These are phyloP conservation scores for Ustilago cynodontis DNA, from an alignment of 1,284 basidiomycete genomes.

Conservation along the genomic window DNA sequence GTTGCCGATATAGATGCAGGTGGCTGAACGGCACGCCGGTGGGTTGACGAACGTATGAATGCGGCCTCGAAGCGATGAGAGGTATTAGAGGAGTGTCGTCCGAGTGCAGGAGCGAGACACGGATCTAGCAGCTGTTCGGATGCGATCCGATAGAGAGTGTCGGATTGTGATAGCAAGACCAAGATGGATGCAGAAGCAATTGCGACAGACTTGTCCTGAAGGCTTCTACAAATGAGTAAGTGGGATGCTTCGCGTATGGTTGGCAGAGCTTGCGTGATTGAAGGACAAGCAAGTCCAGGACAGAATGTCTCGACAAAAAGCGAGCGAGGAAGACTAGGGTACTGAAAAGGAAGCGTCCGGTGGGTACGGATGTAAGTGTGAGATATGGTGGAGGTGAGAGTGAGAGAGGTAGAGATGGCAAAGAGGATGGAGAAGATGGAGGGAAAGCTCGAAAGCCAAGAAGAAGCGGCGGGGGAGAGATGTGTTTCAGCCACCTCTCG, in stretches of 20 bases:
- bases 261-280: no score
- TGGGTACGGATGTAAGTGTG: neutral
- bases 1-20: neutral
- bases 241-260: no score
- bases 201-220: no score
- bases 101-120: neutral
- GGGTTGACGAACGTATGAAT: neutral
- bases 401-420: neutral
- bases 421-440: neutral
- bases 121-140: neutral
- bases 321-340: neutral
- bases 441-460: neutral
- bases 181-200: no score
- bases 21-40: neutral
- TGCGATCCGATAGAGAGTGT: neutral
- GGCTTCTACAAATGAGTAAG: no score
- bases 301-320: neutral
- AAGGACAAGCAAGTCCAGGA: neutral
- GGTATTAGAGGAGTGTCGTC: neutral
- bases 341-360: neutral
- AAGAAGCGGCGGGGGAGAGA: neutral
- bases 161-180: neutral
- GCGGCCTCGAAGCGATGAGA: neutral
- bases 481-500: neutral
- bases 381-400: constrained; percentile 2